phyloP scores from a whole-genome alignment of 345 rosid genomes.

The Limnanthes douglasii region DNA sequence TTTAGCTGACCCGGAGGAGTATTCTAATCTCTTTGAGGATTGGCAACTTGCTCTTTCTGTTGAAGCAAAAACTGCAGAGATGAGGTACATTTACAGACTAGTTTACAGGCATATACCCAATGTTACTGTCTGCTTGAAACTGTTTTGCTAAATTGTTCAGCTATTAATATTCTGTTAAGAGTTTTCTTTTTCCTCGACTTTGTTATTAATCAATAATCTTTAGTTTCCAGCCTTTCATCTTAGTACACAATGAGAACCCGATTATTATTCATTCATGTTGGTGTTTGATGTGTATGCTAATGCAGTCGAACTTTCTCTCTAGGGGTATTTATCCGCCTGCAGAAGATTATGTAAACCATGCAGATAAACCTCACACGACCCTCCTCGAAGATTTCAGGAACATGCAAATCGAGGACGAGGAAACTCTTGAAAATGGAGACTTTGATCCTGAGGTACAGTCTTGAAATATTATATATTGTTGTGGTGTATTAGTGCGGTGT shows the following conservation, averaged over 20 bases:
- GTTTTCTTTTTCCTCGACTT: not conserved
- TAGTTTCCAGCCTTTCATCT: too few relatives aligned
- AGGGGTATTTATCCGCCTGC: constrained; percentile 65
- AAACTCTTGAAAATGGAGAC: constrained; percentile 76
- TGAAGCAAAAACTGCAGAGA: constrained; percentile 60
- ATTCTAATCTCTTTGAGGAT: constrained; percentile 92
- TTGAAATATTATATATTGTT: not conserved
- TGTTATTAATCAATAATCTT: not conserved
- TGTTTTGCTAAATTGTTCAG: too few relatives aligned
- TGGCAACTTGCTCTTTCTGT: constrained; percentile 93
- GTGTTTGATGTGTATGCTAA: constrained; percentile 1
- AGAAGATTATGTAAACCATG: constrained; percentile 42
- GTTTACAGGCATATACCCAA: too few relatives aligned
- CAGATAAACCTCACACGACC: constrained; percentile 47
- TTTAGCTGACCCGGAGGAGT: constrained; percentile 97
- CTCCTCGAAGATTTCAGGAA: constrained; percentile 84
- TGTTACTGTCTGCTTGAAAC: too few relatives aligned
- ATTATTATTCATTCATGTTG: too few relatives aligned
- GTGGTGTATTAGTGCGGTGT: too few relatives aligned
- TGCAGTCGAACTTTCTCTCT: too few relatives aligned
- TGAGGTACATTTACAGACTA: constrained; percentile 32
- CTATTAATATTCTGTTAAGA: too few relatives aligned
- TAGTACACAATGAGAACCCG: too few relatives aligned
- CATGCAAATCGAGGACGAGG: constrained; percentile 75
- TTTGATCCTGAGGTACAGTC: constrained; percentile 47